Conservation (phyloP, 768 basidiomycete genomes). For the Hydnum rufescens region DNA sequence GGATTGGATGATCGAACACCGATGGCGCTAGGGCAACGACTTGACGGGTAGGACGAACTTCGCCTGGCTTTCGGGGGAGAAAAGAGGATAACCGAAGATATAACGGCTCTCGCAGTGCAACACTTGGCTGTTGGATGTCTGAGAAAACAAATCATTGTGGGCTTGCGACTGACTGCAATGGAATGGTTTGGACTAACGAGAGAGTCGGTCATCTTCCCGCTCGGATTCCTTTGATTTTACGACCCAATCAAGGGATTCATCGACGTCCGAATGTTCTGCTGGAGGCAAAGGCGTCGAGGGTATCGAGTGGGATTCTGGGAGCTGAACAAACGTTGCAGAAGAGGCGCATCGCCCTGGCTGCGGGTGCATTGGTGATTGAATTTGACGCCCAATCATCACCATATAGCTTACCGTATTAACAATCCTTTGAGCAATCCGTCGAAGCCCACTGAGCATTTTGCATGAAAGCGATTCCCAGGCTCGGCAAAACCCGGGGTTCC, state of each 20-base stretch:
- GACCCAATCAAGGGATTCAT: background rate
- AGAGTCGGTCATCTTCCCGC: background rate
- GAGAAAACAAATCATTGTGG: background rate
- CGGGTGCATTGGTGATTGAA: too few species aligned
- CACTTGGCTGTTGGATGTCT: background rate
- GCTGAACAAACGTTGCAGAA: too few species aligned
- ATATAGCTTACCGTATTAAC: too few species aligned
- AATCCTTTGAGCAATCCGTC: too few species aligned
- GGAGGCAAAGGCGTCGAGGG: too few species aligned
- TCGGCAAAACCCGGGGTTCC: too few species aligned
- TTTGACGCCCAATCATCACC: too few species aligned
- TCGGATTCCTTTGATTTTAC: background rate
- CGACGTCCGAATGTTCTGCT: too few species aligned
- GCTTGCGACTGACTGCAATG: background rate
- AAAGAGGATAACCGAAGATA: conserved; percentile 12
- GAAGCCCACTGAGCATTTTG: too few species aligned
- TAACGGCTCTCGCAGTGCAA: conserved; percentile 5
- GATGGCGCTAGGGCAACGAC: conserved; percentile 22
- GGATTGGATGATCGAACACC: conserved; percentile 75
- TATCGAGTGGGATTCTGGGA: too few species aligned
- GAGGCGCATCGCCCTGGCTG: too few species aligned
- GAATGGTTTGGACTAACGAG: background rate
- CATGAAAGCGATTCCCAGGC: too few species aligned
- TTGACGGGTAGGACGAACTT: conserved; percentile 3
- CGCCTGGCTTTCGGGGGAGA: conserved; percentile 6